phyloP scores from a whole-genome alignment of 2,329 filamentous ascomycete genomes.

The Xylariaceae sp. region DNA sequence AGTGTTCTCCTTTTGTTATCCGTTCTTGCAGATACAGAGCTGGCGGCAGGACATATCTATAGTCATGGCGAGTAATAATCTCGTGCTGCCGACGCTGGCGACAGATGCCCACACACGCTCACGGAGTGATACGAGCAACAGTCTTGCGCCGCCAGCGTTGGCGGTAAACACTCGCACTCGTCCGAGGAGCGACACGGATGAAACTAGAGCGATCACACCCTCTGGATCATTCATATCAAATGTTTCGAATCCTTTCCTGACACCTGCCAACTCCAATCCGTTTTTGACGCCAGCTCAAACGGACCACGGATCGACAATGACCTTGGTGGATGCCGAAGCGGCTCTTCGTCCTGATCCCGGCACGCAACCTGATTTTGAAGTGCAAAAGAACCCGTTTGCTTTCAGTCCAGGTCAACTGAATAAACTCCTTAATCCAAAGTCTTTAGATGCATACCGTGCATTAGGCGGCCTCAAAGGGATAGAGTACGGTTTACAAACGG shows the following conservation, averaged over 20 bases:
- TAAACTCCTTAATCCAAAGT: slow-evolving; percentile 77
- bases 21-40: not conserved
- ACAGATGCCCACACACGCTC: slow-evolving; percentile 33
- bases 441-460: slow-evolving; percentile 68
- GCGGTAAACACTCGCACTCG: slow-evolving; percentile 32
- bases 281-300: slow-evolving; percentile 35
- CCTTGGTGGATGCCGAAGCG: slow-evolving; percentile 39
- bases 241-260: slow-evolving; percentile 38
- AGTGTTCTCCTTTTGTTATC: not conserved
- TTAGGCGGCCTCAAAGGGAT: slow-evolving; percentile 71
- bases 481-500: slow-evolving; percentile 69
- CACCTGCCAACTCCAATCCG: slow-evolving; percentile 34
- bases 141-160: slow-evolving; percentile 34
- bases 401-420: slow-evolving; percentile 74
- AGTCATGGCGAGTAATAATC: slow-evolving; percentile 30
- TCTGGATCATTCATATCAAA: slow-evolving; percentile 36
- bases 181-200: slow-evolving; percentile 33
- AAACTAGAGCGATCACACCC: slow-evolving; percentile 34
- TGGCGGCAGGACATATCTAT: not conserved
- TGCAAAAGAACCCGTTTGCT: slow-evolving; percentile 72
- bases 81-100: slow-evolving; percentile 33
- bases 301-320: slow-evolving; percentile 36
- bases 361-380: slow-evolving; percentile 68
- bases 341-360: slow-evolving; percentile 70
- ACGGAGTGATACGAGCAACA: slow-evolving; percentile 33